Conservation (phyloP, 2,329 filamentous ascomycete genomes). For the Cadophora luteo-olivacea region DNA sequence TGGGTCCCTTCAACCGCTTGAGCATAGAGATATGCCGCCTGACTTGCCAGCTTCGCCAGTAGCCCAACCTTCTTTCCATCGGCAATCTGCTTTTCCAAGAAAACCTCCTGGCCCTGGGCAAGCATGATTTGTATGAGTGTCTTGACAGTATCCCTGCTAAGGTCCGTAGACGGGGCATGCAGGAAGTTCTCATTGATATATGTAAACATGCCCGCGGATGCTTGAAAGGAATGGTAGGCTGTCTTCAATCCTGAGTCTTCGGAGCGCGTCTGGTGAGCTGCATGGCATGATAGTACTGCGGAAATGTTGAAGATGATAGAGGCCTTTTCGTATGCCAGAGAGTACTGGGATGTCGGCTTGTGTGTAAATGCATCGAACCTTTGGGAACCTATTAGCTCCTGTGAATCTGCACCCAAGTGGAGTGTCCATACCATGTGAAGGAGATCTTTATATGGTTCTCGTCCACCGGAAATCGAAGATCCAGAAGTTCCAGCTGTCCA, state of each 20-base stretch:
- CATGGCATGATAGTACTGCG: constrained; percentile 94
- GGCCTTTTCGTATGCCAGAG: constrained; percentile 95
- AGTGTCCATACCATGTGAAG: constrained; percentile 83
- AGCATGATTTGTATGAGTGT: constrained; percentile 91
- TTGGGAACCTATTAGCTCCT: constrained; percentile 27
- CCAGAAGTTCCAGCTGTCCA: constrained; percentile 92
- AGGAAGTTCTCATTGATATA: constrained; percentile 99
- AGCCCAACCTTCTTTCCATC: constrained; percentile 93
- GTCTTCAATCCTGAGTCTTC: constrained; percentile 95
- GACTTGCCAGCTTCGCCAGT: constrained; percentile 90
- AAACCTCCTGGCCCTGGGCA: constrained; percentile 96
- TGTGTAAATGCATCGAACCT: constrained; percentile 99
- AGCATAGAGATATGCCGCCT: constrained; percentile 85
- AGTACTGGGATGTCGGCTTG: constrained; percentile 96
- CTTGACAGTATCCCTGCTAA: constrained; percentile 95
- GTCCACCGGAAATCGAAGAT: constrained; percentile 94
- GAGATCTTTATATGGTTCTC: constrained; percentile 99
- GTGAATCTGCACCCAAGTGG: neutral
- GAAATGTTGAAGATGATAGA: constrained; percentile 99
- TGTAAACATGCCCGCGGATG: constrained; percentile 98
- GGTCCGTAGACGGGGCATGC: constrained; percentile 93
- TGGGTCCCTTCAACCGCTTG: constrained; percentile 91
- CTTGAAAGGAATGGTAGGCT: constrained; percentile 97
- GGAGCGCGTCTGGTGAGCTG: constrained; percentile 87
- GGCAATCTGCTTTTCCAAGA: constrained; percentile 92